These are phyloP conservation scores for Flaveria linearis DNA, from an alignment of 129 eudicot species.

Conservation along the genomic window DNA sequence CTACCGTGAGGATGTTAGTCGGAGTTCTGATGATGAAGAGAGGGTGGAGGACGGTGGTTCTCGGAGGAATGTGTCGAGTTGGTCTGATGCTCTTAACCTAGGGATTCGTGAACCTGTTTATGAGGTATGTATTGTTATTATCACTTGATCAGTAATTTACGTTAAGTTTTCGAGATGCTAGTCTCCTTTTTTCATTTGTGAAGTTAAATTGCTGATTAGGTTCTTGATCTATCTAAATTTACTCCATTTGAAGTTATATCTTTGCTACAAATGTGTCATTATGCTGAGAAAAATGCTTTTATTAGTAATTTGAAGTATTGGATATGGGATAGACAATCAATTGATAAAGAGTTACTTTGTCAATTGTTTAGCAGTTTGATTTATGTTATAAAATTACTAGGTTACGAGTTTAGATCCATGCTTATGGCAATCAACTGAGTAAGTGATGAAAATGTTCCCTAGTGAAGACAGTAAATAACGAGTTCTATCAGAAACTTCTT, in stretches of 20 bases:
- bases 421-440: too few relatives aligned
- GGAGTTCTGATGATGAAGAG: slow-evolving; percentile 24
- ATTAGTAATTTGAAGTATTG: too few relatives aligned
- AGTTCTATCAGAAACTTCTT: background rate
- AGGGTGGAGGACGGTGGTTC: slow-evolving; percentile 38
- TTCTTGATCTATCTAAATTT: background rate
- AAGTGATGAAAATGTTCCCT: background rate
- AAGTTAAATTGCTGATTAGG: background rate
- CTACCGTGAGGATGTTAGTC: slow-evolving; percentile 26
- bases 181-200: too few relatives aligned
- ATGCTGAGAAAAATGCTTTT: too few relatives aligned
- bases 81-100: slow-evolving; percentile 49
- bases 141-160: too few relatives aligned
- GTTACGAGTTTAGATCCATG: background rate
- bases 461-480: background rate
- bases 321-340: background rate
- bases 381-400: background rate
- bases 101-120: slow-evolving; percentile 95
- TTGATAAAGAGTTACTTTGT: background rate
- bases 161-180: too few relatives aligned
- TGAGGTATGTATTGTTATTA: slow-evolving; percentile 51
- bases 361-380: background rate
- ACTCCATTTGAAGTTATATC: too few relatives aligned
- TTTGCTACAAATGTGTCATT: too few relatives aligned
- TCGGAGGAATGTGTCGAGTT: slow-evolving; percentile 42